Percentiles rank a stretch among this genome's conserved stretches.
phyloP scores from a whole-genome alignment of 495 filamentous ascomycete genomes.

The Daldinia childiae region DNA sequence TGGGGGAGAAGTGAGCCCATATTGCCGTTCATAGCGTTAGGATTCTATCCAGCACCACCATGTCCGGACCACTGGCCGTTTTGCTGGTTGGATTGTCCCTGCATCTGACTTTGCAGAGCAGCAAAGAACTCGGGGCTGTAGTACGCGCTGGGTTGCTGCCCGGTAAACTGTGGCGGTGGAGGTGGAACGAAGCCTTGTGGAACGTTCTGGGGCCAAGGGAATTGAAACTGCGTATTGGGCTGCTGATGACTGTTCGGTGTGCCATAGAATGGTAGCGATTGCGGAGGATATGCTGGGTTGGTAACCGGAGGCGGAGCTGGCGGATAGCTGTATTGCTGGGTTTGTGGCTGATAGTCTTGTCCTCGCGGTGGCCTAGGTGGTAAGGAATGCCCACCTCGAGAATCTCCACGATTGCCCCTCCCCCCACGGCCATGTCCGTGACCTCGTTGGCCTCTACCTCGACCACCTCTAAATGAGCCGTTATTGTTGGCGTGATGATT shows the following conservation, averaged over 20 bases:
- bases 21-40: conserved; percentile 1
- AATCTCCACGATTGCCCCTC: conserved; percentile 47
- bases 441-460: conserved; percentile 59
- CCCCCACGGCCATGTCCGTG: conserved; percentile 52
- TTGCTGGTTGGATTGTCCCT: conserved; percentile 55
- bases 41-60: conserved; percentile 30
- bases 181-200: conserved; percentile 45
- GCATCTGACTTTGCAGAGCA: conserved; percentile 55
- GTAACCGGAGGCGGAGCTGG: conserved; percentile 24
- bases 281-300: conserved; percentile 28
- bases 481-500: conserved; percentile 40
- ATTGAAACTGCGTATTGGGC: conserved; percentile 29
- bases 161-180: conserved; percentile 42
- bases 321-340: conserved; percentile 38
- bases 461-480: conserved; percentile 54
- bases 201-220: conserved; percentile 41
- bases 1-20: background rate
- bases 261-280: conserved; percentile 36
- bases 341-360: conserved; percentile 44
- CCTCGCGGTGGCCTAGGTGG: conserved; percentile 45
- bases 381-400: conserved; percentile 49
- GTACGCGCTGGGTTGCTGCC: conserved; percentile 50
- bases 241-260: conserved; percentile 36
- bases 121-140: conserved; percentile 73
- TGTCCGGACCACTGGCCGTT: conserved; percentile 41